Evolutionary conservation across 2,329 filamentous ascomycete species (phyloP), one percentile per base, ranked within the genome.

Genomic region (Alternaria alternata): DNA sequence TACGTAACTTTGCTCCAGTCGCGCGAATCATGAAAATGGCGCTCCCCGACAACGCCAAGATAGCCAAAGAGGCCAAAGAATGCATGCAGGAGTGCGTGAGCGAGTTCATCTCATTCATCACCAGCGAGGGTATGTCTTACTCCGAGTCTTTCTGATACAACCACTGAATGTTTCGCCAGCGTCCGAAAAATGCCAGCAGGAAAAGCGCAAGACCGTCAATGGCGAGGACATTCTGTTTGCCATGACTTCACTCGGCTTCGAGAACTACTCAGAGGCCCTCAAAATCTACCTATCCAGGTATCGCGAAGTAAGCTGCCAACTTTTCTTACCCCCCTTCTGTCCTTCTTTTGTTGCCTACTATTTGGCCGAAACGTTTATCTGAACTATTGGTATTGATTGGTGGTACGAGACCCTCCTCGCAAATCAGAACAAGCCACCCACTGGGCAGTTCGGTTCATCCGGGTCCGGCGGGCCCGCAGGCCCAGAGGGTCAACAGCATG

Each of bases 81-180:
- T 99, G 95, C 82, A 98, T 99, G 95, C 95, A 99, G 81, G 95
- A 99, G 81, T 99, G 95, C 77, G 95, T 99, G 60, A 97, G 94
- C 88, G 95, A 99, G 82, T 99, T 99, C 81, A 99, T 99, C 84
- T 97, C 93, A 7, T 99, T 99, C 85, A 98, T 99, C 78, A 99
- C 95, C 36, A 98, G 94, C 80, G 95, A 99, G 86, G 95, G 95
- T 97, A 80, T 77, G 91, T 83, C 65, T 68, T 51, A 54, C 36
- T 8, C 26, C 20, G 8, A 5, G 4, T 20, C 7, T 3, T 12
- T 42, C 18, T 39, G 14, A 39, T 34, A 39, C 62, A 28, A 41
- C 62, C 61, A 49, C 54, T 54, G 34, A 55, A 22, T 24, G 7
- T 42, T 8, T 43, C 11, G 9, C 14, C 77, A 98, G 95, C 95